These are phyloP conservation scores for Aspergillus sp. DNA, from an alignment of 2,329 filamentous ascomycete genomes.

Conservation along the genomic window DNA sequence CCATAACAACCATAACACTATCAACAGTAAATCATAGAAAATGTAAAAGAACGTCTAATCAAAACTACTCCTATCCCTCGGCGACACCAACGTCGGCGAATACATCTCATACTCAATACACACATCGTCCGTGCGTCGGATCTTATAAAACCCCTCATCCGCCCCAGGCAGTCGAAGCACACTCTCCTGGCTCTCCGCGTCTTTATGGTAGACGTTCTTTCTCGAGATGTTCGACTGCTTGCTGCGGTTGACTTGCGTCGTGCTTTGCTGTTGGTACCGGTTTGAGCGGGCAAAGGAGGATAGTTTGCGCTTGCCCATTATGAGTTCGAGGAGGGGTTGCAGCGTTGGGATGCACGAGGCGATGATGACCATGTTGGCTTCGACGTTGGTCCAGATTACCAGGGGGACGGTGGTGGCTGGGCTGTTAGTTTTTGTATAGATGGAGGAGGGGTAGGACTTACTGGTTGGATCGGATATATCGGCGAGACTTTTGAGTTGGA, in stretches of 20 bases:
- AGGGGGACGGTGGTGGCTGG: constrained; percentile 37
- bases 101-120: constrained; percentile 14
- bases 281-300: constrained; percentile 3
- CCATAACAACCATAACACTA: too few relatives aligned
- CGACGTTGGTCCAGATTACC: constrained; percentile 41
- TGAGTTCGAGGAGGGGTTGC: constrained; percentile 25
- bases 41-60: too few relatives aligned
- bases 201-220: not conserved
- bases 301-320: constrained; percentile 13
- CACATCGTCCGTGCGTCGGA: constrained; percentile 16
- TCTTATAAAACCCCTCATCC: constrained; percentile 5
- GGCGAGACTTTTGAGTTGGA: constrained; percentile 22
- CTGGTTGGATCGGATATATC: constrained; percentile 24
- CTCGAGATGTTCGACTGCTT: constrained; percentile 2
- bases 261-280: constrained; percentile 4
- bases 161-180: constrained; percentile 9
- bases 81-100: too few relatives aligned
- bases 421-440: not conserved
- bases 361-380: constrained; percentile 30
- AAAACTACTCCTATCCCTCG: too few relatives aligned
- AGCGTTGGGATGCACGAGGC: constrained; percentile 33
- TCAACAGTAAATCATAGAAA: too few relatives aligned
- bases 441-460: constrained; percentile 10
- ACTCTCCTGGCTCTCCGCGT: constrained; percentile 14
- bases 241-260: not conserved